Conservation (phyloP, 2,329 filamentous ascomycete genomes). For the Proliferodiscus dingleyae region DNA sequence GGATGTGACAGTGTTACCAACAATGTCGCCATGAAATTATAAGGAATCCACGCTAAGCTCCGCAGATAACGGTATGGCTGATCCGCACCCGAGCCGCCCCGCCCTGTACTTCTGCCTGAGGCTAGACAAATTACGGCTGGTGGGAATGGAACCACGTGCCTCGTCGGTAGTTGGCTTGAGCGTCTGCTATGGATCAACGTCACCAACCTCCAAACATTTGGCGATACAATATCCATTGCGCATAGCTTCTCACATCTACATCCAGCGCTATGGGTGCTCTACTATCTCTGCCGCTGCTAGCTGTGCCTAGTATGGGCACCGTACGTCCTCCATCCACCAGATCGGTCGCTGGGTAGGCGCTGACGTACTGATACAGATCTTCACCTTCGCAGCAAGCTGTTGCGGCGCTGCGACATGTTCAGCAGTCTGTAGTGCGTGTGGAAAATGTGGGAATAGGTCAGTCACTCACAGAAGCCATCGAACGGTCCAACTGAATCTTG, state of each 20-base stretch:
- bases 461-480: slow-evolving; percentile 8
- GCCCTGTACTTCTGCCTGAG: too few relatives aligned
- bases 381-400: slow-evolving; percentile 81
- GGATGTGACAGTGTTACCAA: too few relatives aligned
- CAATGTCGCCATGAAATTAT: too few relatives aligned
- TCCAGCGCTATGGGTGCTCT: slow-evolving; percentile 72
- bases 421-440: slow-evolving; percentile 90
- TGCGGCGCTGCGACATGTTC: slow-evolving; percentile 96
- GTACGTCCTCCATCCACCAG: slow-evolving; percentile 51
- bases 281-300: slow-evolving; percentile 83
- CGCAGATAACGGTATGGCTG: too few relatives aligned
- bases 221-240: not conserved
- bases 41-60: too few relatives aligned
- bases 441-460: slow-evolving; percentile 93
- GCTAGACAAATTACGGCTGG: too few relatives aligned
- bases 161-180: too few relatives aligned
- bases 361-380: slow-evolving; percentile 46
- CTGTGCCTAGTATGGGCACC: slow-evolving; percentile 77
- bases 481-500: slow-evolving; percentile 8
- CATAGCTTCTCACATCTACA: slow-evolving; percentile 1
- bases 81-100: too few relatives aligned
- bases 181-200: too few relatives aligned
- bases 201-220: too few relatives aligned
- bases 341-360: slow-evolving; percentile 1
- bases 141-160: too few relatives aligned